Evolutionary conservation across 169 alveolate genomes (phyloP), one percentile per base, ranked within the genome.

Genomic region (Plasmodium inui): DNA sequence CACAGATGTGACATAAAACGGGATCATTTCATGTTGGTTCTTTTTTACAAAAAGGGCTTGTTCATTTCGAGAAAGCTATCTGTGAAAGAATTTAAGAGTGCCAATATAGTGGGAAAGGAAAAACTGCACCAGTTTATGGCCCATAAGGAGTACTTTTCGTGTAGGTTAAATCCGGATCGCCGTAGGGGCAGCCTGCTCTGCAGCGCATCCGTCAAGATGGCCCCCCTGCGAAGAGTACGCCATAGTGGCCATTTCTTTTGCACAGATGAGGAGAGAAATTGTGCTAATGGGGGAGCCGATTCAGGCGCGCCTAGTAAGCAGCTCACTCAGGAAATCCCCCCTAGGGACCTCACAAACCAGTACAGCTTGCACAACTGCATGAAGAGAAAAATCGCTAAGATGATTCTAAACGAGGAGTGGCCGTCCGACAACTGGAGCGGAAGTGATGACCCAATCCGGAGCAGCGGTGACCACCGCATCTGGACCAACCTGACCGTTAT

Each of bases 1-100:
- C 72, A 55, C 34, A 19, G 82, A 17, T 88, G 70, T 30, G 19
- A 88, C 34, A 3, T 78, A 12, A 9, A 53, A 17, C 14, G 46
- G 30, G 89, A 88, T 39, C 28, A 8, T 12, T 88, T 88, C 37
- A 61, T 74, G 67, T 50, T 88, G 19, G 26, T 88, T 32, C 50
- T 88, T n/a, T 88, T 44, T 76, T 88, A 88, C 41, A 79, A 88
- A 55, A 88, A 79, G 37, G 34, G 70, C 26, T 78, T 88, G 26
- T 88, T 57, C 46, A 17, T 79, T 14, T 78, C 90, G 4, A 10
- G 71, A n/a, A 32, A 8, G 10, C 6, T 85, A 14, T 53, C 72
- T 44, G 5, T 70, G 8, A 37, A 83, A 0, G n/a, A 26, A 0
- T 39, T 83, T 39, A 22, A 55, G 55, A 46, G 17, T 26, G 78